Evolutionary conservation across 2,329 filamentous ascomycete genomes (phyloP), one percentile per base, ranked within the genome.

Genomic region (Trichophaea hybrida): DNA sequence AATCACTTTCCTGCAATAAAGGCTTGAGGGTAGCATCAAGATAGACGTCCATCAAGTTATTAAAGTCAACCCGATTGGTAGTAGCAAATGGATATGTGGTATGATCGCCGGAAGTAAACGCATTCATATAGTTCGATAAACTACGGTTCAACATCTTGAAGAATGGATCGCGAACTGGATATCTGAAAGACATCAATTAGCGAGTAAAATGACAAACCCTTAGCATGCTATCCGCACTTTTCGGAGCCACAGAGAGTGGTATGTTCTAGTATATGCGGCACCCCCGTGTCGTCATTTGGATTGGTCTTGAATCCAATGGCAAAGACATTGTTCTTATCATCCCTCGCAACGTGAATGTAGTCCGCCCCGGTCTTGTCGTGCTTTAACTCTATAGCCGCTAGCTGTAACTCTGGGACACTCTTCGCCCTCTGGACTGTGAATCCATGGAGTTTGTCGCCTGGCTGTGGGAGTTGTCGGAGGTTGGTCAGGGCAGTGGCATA

Each of bases 121-220:
- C 93, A 72, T 98, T 98, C 93, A 98, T 98, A 71, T 96, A 98
- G 74, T 97, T 98, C 65, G 93, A 96, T n/a, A 98, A 79, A 4
- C 93, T 96, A 68, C 93, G 83, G 24, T 93, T 93, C 32, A 98
- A 80, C 93, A 98, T 98, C 79, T 97, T 98, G 78, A 98, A 98
- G 77, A 98, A 98, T 0, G 93, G 93, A 70, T 98, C 93, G 63
- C 93, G 88, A 60, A 98, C 91, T n/a, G 93, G 93, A 71, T 90
- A 94, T 72, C 87, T 91, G 70, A 5, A 43, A 49, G 51, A n/a
- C 44, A 24, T 49, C 44, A 49, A 24, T 24, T 49, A 8, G 24
- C 12, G 44, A 15, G 38, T 13, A 50, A 24, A 24, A 35, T 33
- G 35, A 57, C 40, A 31, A 43, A 34, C 43, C 12, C n/a, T 15